Conservation (phyloP, 2,329 filamentous ascomycete species). For the Cladosporium sp. region DNA sequence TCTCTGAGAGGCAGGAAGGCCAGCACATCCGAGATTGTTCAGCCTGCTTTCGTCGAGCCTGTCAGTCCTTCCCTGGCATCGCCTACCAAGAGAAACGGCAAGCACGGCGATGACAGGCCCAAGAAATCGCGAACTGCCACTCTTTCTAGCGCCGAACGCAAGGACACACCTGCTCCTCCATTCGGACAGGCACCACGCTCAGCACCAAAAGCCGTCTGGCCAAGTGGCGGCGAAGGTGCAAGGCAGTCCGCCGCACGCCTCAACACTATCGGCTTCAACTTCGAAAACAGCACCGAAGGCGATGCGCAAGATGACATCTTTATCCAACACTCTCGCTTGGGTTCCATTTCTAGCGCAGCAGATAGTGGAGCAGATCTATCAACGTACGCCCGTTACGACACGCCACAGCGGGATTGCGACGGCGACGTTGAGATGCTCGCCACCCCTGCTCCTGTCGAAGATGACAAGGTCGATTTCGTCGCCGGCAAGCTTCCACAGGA, state of each 20-base stretch:
- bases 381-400: conserved; percentile 21
- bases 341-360: conserved; percentile 30
- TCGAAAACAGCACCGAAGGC: conserved; percentile 7
- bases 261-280: conserved; percentile 16
- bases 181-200: conserved; percentile 16
- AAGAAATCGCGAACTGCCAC: conserved; percentile 23
- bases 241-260: conserved; percentile 26
- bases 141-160: conserved; percentile 22
- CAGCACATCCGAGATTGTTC: not conserved
- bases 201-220: conserved; percentile 16
- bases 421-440: conserved; percentile 27
- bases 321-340: conserved; percentile 22
- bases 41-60: not conserved
- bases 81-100: conserved; percentile 27
- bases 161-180: conserved; percentile 30
- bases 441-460: not conserved
- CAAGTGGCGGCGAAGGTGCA: conserved; percentile 28
- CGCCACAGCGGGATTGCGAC: conserved; percentile 25
- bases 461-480: conserved; percentile 9
- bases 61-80: conserved; percentile 19
- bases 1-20: conserved; percentile 6
- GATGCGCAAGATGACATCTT: conserved; percentile 19
- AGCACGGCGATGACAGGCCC: conserved; percentile 22
- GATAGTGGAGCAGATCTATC: conserved; percentile 34
- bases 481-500: conserved; percentile 48